phyloP scores from a whole-genome alignment of 805 yeast species.

The Candida ponderosae region DNA sequence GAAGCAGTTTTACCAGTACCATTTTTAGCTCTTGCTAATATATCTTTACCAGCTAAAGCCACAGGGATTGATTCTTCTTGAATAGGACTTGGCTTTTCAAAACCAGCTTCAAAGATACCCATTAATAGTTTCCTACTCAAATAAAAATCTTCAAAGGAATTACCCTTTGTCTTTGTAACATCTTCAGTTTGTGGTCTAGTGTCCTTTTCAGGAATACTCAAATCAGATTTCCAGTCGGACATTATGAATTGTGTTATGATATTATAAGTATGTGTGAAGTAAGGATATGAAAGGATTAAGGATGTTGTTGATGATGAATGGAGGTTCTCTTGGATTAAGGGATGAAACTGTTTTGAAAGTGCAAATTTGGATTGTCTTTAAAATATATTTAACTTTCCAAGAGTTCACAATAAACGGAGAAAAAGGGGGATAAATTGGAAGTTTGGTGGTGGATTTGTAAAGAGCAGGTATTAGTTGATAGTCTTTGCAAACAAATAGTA shows the following conservation, averaged over 20 bases:
- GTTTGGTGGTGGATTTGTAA: too few relatives aligned
- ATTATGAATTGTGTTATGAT: conserved; percentile 11
- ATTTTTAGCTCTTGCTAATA: conserved; percentile 94
- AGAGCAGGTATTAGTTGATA: too few relatives aligned
- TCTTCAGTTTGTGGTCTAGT: conserved; percentile 96
- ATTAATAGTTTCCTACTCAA: conserved; percentile 88
- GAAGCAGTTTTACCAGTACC: conserved; percentile 99
- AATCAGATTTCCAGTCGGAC: conserved; percentile 64
- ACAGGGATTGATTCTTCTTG: conserved; percentile 97
- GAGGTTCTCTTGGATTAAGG: too few relatives aligned
- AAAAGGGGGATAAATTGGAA: too few relatives aligned
- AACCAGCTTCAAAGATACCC: conserved; percentile 99
- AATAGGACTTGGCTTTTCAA: conserved; percentile 95
- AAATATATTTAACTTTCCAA: too few relatives aligned
- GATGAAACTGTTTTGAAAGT: too few relatives aligned
- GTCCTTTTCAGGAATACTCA: conserved; percentile 78
- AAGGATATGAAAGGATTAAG: too few relatives aligned
- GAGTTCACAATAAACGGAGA: too few relatives aligned
- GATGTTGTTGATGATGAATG: too few relatives aligned
- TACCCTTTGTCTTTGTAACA: conserved; percentile 86
- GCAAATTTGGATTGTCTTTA: too few relatives aligned
- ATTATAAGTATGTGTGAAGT: not conserved
- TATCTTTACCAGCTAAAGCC: conserved; percentile 91
- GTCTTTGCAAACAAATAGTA: too few relatives aligned
- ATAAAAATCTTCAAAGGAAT: conserved; percentile 84